These are phyloP conservation scores for Dictyostelium citrinum DNA, from an alignment of 78 protist species.

Conservation along the genomic window DNA sequence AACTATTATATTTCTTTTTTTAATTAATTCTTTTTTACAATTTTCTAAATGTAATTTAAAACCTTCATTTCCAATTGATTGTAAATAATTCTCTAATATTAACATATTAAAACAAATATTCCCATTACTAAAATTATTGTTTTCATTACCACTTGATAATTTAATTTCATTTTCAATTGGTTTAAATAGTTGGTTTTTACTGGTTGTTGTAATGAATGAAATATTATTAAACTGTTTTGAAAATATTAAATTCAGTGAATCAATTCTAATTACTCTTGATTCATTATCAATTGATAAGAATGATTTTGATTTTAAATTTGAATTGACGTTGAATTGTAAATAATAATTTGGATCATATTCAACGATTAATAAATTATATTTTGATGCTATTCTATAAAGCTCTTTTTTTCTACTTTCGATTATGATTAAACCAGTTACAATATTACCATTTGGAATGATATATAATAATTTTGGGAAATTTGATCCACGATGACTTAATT, in stretches of 20 bases:
- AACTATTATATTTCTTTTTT: slow-evolving; percentile 7
- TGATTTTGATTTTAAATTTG: neutral
- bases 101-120: neutral
- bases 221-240: slow-evolving; percentile 11
- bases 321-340: slow-evolving; percentile 34
- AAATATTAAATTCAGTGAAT: slow-evolving; percentile 83
- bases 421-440: slow-evolving; percentile 85
- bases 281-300: slow-evolving; percentile 83
- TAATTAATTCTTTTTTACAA: slow-evolving; percentile 38
- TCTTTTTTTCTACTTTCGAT: slow-evolving; percentile 56
- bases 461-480: slow-evolving; percentile 80
- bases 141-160: neutral
- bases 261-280: slow-evolving; percentile 91
- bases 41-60: neutral
- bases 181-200: neutral
- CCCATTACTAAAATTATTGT: no score
- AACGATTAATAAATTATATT: slow-evolving; percentile 83
- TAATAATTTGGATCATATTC: slow-evolving; percentile 95
- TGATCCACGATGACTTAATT: neutral
- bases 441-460: slow-evolving; percentile 85
- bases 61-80: neutral
- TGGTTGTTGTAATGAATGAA: neutral
- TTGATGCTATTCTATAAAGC: slow-evolving; percentile 38
- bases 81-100: neutral
- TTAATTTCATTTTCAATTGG: neutral